Base-by-base conservation (phyloP, 495 filamentous ascomycete genomes). In the Echria macrotheca region DNA sequence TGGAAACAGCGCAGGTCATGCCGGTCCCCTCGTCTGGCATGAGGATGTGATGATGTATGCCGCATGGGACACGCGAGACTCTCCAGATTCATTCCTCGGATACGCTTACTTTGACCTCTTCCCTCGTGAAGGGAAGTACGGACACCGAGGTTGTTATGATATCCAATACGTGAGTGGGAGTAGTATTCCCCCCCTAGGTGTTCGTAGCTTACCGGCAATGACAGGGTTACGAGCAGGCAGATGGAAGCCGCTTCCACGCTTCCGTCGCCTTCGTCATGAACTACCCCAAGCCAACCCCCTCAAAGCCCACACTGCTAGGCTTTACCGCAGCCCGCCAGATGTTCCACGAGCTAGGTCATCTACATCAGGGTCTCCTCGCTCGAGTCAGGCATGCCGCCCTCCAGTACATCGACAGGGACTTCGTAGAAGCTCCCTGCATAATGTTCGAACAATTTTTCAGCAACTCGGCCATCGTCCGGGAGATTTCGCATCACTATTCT, bases 61-160 rank as follows among this genome's bases (percentile, higher is more conserved):
- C 8, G 21, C n/a, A 12, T 42, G 39, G 39, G 39, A 42, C n/a
- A 26, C 23, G 7, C 17, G 38, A 11, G 39, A 26, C 39, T 6
- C 18, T 25, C 7, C 8, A 4, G 21, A 26, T 25, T 9, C 39
- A n/a, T 42, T 42, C 15, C 21, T 42, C 9, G 39, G 39, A 25
- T 42, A 42, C 9, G 39, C 21, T 1, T 42, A 42, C 39, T 24
- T 42, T 25, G 39, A 42, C 21, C 39, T 42, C 7, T 42, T 42
- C n/a, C 39, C 39, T 26, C 39, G 39, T 14, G 21, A 42, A n/a
- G 39, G 39, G n/a, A 42, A 42, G 17, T 40, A 40, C 17, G 39
- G 39, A 4, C 21, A 25, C 39, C 12, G 21, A 25, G 39, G 39
- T 3, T 10, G 12, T n/a, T 26, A 26, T 14, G 23, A 9, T 11